These are phyloP conservation scores for Teratosphaeria epicoccoides DNA, from an alignment of 2,329 filamentous ascomycete species.

Conservation along the genomic window DNA sequence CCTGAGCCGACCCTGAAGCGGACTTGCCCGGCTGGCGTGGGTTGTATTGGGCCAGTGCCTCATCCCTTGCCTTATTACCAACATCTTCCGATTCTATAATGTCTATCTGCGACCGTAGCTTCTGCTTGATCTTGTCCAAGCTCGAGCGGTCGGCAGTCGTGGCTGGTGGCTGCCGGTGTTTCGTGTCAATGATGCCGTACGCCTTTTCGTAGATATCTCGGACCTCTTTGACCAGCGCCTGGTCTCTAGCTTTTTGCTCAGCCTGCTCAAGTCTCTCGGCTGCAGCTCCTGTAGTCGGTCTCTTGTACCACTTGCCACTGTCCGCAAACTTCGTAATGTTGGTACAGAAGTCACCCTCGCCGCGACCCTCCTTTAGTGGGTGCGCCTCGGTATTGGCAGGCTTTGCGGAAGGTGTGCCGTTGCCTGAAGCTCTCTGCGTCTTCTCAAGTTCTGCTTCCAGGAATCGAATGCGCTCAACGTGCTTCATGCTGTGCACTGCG, in stretches of 20 bases:
- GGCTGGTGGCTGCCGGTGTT: constrained; percentile 15
- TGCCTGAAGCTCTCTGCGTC: constrained; percentile 10
- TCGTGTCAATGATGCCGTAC: constrained; percentile 30
- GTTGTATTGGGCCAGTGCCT: neutral
- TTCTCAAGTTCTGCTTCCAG: constrained; percentile 14
- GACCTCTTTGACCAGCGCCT: constrained; percentile 28
- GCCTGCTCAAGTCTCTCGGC: constrained; percentile 3
- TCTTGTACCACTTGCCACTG: constrained; percentile 29
- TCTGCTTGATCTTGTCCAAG: neutral
- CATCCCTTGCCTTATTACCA: neutral
- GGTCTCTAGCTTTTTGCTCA: constrained; percentile 21
- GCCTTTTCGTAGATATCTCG: constrained; percentile 33
- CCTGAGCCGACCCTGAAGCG: neutral
- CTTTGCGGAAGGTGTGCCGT: neutral
- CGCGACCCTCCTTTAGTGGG: constrained; percentile 15
- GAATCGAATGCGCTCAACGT: constrained; percentile 14
- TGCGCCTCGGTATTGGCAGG: neutral
- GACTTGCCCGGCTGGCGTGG: neutral
- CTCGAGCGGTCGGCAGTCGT: neutral
- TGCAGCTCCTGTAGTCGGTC: constrained; percentile 1
- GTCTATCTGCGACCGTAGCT: neutral
- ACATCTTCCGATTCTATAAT: neutral
- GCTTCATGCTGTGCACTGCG: constrained; percentile 18
- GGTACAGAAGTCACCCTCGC: constrained; percentile 29
- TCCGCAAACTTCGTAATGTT: constrained; percentile 26